Conservation (phyloP, 148 eudicot species). For the Amaranthus hypochondriacus region DNA sequence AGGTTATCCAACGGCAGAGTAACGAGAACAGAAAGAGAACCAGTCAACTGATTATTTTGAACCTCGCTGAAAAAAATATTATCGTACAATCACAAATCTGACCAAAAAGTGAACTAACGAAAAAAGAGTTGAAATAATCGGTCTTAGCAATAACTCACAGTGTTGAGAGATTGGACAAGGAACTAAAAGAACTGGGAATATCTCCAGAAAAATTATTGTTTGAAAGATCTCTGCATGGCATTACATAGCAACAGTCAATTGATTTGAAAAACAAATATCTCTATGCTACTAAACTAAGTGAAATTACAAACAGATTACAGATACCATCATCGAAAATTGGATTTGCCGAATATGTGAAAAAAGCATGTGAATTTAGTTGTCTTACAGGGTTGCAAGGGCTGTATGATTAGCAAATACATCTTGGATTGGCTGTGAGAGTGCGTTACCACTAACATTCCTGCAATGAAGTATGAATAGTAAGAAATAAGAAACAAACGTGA, state of each 20-base stretch:
- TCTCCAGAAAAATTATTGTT: constrained; percentile 72
- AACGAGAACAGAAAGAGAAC: constrained; percentile 53
- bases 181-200: constrained; percentile 62
- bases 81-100: constrained; percentile 23
- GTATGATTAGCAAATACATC: constrained; percentile 76
- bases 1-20: constrained; percentile 72
- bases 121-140: constrained; percentile 8
- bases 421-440: constrained; percentile 58
- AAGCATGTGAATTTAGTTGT: constrained; percentile 4
- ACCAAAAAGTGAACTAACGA: not conserved
- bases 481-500: constrained; percentile 15
- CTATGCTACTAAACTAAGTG: not conserved
- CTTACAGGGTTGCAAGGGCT: constrained; percentile 69
- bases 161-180: constrained; percentile 72
- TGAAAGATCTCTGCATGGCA: constrained; percentile 81
- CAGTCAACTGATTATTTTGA: constrained; percentile 81
- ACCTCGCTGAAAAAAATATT: constrained; percentile 47
- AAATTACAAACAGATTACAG: not conserved
- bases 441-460: constrained; percentile 80
- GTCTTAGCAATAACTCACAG: constrained; percentile 54
- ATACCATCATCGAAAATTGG: not conserved
- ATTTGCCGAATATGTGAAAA: not conserved
- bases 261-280: not conserved
- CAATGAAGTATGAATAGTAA: not conserved
- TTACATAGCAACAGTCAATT: not conserved